These are phyloP conservation scores for Mortierella sp. DNA, from an alignment of 371 early-diverging fungal genomes.

Conservation along the genomic window DNA sequence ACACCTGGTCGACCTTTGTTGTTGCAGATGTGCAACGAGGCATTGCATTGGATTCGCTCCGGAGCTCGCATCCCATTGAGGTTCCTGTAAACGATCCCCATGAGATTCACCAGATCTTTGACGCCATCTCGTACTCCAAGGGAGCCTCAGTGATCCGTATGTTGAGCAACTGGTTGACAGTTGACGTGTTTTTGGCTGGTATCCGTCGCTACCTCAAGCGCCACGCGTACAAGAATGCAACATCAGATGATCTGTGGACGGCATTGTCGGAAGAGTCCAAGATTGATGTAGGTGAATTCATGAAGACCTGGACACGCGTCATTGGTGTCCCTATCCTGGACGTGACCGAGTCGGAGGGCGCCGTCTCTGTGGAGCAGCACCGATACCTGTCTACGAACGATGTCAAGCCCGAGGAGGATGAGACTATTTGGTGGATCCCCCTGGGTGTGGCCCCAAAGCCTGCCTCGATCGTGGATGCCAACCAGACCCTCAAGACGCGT, in stretches of 20 bases:
- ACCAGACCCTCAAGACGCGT: slow-evolving; percentile 50
- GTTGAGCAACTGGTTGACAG: slow-evolving; percentile 84
- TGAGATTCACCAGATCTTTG: slow-evolving; percentile 88
- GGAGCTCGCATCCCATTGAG: slow-evolving; percentile 91
- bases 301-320: slow-evolving; percentile 88
- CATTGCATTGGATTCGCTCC: slow-evolving; percentile 80
- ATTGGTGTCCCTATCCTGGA: slow-evolving; percentile 85
- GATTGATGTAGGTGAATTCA: slow-evolving; percentile 79
- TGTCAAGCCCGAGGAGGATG: slow-evolving; percentile 71
- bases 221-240: slow-evolving; percentile 85
- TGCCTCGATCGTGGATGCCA: slow-evolving; percentile 33
- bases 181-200: slow-evolving; percentile 80
- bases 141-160: slow-evolving; percentile 96
- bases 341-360: slow-evolving; percentile 61
- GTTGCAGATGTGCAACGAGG: slow-evolving; percentile 75
- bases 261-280: slow-evolving; percentile 77
- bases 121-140: slow-evolving; percentile 89
- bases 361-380: slow-evolving; percentile 67
- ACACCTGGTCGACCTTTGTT: slow-evolving; percentile 79
- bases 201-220: slow-evolving; percentile 83
- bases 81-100: slow-evolving; percentile 82
- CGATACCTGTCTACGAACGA: slow-evolving; percentile 84
- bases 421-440: slow-evolving; percentile 83
- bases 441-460: slow-evolving; percentile 55
- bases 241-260: slow-evolving; percentile 88